Evolutionary conservation across 2,329 filamentous ascomycete genomes (phyloP).

Genomic region (Chlorencoelia australis): DNA sequence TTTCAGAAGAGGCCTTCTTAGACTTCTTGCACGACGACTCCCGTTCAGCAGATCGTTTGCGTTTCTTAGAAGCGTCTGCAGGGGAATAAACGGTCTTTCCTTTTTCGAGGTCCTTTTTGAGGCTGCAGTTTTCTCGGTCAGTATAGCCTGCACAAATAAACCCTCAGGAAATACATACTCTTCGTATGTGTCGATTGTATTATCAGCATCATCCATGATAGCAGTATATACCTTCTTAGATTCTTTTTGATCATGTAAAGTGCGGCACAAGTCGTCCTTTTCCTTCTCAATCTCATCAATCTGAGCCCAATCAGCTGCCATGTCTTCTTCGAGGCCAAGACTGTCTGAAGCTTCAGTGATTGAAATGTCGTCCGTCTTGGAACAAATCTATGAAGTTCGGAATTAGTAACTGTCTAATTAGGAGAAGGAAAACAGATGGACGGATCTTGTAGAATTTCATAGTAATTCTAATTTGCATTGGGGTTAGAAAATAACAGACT

Average conservation of each 20-base stretch:
- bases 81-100: slow-evolving; percentile 34
- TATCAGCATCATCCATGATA: slow-evolving; percentile 29
- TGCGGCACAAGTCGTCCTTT: slow-evolving; percentile 11
- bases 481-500: no score
- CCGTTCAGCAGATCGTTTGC: slow-evolving; percentile 27
- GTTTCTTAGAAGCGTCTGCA: slow-evolving; percentile 29
- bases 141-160: no score
- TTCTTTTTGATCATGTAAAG: slow-evolving; percentile 25
- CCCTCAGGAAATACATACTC: no score
- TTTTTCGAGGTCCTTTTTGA: slow-evolving; percentile 29
- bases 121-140: no score
- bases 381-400: slow-evolving; percentile 48
- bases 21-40: slow-evolving; percentile 17
- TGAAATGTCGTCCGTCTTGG: slow-evolving; percentile 51
- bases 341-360: slow-evolving; percentile 29
- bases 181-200: slow-evolving; percentile 38
- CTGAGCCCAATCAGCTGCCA: slow-evolving; percentile 28
- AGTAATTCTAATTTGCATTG: no score
- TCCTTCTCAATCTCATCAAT: slow-evolving; percentile 18
- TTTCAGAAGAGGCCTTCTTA: slow-evolving; percentile 4
- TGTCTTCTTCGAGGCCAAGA: slow-evolving; percentile 30
- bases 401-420: slow-evolving; percentile 1
- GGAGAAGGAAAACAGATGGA: background rate
- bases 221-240: slow-evolving; percentile 27
- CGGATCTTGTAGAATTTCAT: no score